Conservation (phyloP, 139 green algal species). For the Micromonas pusilla region DNA sequence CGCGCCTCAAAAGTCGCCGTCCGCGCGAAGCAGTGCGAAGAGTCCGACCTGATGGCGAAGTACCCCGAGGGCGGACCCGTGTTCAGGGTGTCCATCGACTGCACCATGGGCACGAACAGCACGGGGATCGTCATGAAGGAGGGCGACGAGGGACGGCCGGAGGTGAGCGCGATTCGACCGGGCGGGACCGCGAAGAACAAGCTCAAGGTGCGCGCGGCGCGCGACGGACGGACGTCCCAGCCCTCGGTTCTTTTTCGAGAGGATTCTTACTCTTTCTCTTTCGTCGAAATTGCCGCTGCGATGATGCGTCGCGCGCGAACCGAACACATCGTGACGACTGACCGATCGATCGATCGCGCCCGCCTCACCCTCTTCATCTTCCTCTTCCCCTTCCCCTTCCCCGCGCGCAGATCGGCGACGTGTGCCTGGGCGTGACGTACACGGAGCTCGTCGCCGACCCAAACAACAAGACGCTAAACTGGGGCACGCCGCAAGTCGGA, state of each 20-base stretch:
- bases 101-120: not conserved
- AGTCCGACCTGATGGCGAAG: not conserved
- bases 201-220: too few relatives aligned
- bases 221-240: too few relatives aligned
- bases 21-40: not conserved
- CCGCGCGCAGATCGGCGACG: too few relatives aligned
- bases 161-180: conserved; percentile 12
- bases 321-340: too few relatives aligned
- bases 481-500: not conserved
- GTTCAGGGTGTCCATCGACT: not conserved
- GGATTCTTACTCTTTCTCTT: too few relatives aligned
- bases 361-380: too few relatives aligned
- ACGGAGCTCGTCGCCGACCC: not conserved
- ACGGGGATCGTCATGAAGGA: conserved; percentile 2
- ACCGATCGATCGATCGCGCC: too few relatives aligned
- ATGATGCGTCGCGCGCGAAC: too few relatives aligned
- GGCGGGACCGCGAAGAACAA: conserved; percentile 14
- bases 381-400: too few relatives aligned
- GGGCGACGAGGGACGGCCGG: not conserved
- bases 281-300: too few relatives aligned
- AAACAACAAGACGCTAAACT: not conserved
- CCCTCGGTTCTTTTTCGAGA: too few relatives aligned
- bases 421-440: conserved; percentile 3
- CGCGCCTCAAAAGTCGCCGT: not conserved
- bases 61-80: not conserved